Conservation (phyloP, 108 stramenopile species). For the Cyclotella cryptica region DNA sequence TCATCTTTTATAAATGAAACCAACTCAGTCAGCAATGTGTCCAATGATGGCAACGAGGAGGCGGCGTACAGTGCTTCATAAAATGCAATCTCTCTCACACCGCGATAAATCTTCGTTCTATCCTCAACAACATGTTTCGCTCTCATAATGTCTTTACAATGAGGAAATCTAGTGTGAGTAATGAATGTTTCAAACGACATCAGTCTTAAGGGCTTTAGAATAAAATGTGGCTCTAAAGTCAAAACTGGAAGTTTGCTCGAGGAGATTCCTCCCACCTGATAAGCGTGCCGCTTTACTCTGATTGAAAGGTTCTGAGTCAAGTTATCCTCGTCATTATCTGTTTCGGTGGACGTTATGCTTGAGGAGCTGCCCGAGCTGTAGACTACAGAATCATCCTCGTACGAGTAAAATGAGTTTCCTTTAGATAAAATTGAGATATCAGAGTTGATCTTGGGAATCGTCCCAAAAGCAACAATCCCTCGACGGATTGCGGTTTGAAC, state of each 20-base stretch:
- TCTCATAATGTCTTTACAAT: not conserved
- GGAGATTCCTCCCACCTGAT: conserved; percentile 75
- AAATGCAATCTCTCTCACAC: conserved; percentile 82
- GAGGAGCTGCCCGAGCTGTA: not conserved
- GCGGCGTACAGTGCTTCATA: conserved; percentile 70
- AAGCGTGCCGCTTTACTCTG: conserved; percentile 44
- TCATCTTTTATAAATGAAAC: conserved; percentile 4
- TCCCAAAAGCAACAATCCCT: no score
- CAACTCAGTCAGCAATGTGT: not conserved
- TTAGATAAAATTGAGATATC: not conserved
- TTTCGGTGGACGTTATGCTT: not conserved
- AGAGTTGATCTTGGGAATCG: not conserved
- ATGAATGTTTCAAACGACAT: not conserved
- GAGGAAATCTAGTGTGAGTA: not conserved
- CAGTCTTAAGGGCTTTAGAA: conserved; percentile 76
- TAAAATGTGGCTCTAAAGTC: conserved; percentile 64
- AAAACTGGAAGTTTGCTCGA: conserved; percentile 65
- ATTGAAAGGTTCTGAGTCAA: not conserved
- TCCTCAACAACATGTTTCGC: conserved; percentile 17
- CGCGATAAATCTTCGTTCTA: conserved; percentile 62
- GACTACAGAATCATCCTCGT: not conserved
- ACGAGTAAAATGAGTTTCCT: not conserved
- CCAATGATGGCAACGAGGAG: conserved; percentile 1
- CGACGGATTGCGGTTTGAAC: no score
- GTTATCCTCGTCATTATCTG: conserved; percentile 7